phyloP scores from a whole-genome alignment of 148 eudicot species.

The Cornus kousa region DNA sequence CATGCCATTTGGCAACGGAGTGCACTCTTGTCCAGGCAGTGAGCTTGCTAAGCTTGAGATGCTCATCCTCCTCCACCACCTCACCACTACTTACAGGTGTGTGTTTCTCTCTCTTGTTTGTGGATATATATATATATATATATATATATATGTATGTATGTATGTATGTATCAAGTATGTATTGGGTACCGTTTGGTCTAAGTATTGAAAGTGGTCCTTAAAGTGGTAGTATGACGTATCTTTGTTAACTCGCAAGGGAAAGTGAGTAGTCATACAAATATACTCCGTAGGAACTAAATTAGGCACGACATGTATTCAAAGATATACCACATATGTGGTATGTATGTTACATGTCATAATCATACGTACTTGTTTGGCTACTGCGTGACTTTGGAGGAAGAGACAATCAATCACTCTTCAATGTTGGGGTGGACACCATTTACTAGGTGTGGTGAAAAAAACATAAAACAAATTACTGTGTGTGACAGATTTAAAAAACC shows the following conservation, averaged over 20 bases:
- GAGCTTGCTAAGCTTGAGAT: slow-evolving; percentile 89
- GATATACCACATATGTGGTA: neutral
- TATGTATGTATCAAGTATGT: neutral
- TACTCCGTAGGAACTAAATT: no score
- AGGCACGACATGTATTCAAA: neutral
- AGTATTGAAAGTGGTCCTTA: slow-evolving; percentile 5
- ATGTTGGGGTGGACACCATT: neutral
- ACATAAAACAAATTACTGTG: no score
- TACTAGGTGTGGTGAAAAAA: neutral
- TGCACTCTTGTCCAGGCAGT: slow-evolving; percentile 89
- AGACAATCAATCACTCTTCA: neutral
- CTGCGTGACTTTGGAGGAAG: neutral
- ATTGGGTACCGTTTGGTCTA: neutral
- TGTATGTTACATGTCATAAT: neutral
- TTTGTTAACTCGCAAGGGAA: neutral
- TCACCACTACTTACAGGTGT: slow-evolving; percentile 53
- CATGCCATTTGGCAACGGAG: slow-evolving; percentile 90
- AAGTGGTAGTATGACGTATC: neutral
- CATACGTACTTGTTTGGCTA: neutral
- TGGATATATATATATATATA: neutral
- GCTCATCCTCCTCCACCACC: slow-evolving; percentile 75
- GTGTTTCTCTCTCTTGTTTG: neutral
- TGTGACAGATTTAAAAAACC: no score
- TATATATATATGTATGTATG: neutral
- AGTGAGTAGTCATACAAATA: neutral